Evolutionary conservation across 129 eudicot species (phyloP), one percentile per base, ranked within the genome.

Genomic region (Ambrosia artemisiifolia): DNA sequence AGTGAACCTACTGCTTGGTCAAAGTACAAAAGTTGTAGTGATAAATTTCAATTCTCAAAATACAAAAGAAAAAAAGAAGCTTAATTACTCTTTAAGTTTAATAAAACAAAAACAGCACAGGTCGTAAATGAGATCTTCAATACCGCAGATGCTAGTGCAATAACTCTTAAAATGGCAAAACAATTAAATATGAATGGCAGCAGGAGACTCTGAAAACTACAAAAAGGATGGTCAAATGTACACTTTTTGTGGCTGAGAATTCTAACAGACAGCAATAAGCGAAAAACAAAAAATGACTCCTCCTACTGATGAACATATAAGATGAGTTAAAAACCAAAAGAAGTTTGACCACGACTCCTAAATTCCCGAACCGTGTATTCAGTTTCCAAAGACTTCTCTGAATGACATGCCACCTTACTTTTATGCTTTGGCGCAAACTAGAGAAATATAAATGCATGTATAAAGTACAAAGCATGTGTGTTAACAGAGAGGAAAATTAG

Each of bases 361-460:
- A 32, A 73, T 61, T 47, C 77, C 60, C 33, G 48, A 48, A 61
- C 70, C 18, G 10, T 33, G 78, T 38, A 24, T 24, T 24, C 28
- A 24, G 28, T 24, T 24, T 24, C 28, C 28, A 24, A 24, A 24
- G 49, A 9, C 49, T 10, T 44, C 3, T 48, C 18, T 48, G 17
- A 48, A 13, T 48, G 53, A 48, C 53, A 48, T 0, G 53, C 18
- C 17, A 7, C 59, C 9, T 51, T 49, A 6, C 17, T 17, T 51
- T 40, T 40, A 40, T 40, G 44, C 44, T 1, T 40, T 10, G 2
- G 44, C 44, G 32, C 48, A 46, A 9, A 24, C 57, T 40, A 9
- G 16, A 42, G 17, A 20, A 44, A 40, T 28, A 43, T 20, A 38
- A 53, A 5, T 1, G 20, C 19, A 70, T 12, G 49, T 61, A 68